phyloP scores from a whole-genome alignment of 208 protist genomes.

The Strigomonas culicis region DNA sequence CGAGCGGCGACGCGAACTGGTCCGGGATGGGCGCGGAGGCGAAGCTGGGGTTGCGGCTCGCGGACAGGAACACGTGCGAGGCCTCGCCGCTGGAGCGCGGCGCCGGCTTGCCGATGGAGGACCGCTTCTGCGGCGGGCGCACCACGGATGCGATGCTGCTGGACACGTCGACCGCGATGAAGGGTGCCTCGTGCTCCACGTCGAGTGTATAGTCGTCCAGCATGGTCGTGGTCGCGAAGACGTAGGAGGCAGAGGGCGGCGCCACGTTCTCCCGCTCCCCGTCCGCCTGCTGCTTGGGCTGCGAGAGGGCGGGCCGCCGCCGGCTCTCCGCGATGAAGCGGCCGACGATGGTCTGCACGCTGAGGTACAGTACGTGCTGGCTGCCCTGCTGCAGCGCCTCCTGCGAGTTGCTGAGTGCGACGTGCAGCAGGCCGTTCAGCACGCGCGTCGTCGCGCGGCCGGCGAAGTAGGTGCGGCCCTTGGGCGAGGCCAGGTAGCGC shows the following conservation, averaged over 20 bases:
- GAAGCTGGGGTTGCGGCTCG: constrained; percentile 8
- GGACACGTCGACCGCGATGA: constrained; percentile 36
- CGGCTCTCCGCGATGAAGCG: constrained; percentile 21
- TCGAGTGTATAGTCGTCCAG: constrained; percentile 61
- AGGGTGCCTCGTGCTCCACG: constrained; percentile 54
- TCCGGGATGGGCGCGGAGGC: not conserved
- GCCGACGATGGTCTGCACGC: constrained; percentile 25
- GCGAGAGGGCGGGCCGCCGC: not conserved
- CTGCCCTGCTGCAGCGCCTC: constrained; percentile 26
- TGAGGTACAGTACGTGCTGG: constrained; percentile 26
- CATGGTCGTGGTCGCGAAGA: constrained; percentile 50
- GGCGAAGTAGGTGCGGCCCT: constrained; percentile 25
- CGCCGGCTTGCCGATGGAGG: not conserved
- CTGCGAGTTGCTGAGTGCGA: constrained; percentile 28
- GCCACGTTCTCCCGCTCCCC: not conserved
- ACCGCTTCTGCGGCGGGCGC: not conserved
- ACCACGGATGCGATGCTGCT: not conserved
- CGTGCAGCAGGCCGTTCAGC: constrained; percentile 41
- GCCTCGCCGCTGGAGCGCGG: not conserved
- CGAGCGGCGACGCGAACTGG: not conserved
- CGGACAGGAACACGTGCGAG: constrained; percentile 6
- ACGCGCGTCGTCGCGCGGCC: constrained; percentile 36
- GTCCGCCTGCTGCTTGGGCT: not conserved
- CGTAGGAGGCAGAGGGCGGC: not conserved
- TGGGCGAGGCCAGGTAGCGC: not conserved